Conservation (phyloP, 1,284 basidiomycete genomes). For the Heliocybe sulcata region DNA sequence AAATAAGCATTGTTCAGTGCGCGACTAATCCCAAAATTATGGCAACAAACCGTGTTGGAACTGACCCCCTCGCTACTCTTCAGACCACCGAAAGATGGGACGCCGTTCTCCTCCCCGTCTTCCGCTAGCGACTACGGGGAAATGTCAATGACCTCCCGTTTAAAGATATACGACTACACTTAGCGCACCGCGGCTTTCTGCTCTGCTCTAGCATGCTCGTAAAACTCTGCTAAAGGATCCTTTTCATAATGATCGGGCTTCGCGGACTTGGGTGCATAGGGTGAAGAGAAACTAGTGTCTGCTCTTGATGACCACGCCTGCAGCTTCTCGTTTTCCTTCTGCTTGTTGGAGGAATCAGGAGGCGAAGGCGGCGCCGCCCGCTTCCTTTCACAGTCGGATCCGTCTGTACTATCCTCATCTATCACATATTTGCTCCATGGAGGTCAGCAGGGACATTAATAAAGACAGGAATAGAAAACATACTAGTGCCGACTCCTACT, state of each 20-base stretch:
- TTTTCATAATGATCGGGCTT: constrained; percentile 7
- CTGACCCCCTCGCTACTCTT: too few relatives aligned
- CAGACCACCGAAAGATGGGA: too few relatives aligned
- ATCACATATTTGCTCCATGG: not conserved
- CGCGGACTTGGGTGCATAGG: too few relatives aligned
- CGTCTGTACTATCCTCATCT: not conserved
- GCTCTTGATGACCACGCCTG: not conserved
- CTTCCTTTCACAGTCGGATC: not conserved
- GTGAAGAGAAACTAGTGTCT: not conserved
- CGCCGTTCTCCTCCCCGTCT: constrained; percentile 18
- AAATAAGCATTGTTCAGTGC: too few relatives aligned
- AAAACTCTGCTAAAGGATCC: constrained; percentile 63
- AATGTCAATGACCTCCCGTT: constrained; percentile 10
- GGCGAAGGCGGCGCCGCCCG: not conserved
- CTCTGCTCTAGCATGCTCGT: constrained; percentile 44
- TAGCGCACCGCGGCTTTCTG: constrained; percentile 28
- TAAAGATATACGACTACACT: not conserved
- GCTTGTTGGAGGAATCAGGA: not conserved
- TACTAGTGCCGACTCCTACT: not conserved
- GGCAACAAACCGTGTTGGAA: too few relatives aligned
- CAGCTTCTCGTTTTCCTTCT: not conserved
- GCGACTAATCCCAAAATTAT: too few relatives aligned
- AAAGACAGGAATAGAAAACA: not conserved
- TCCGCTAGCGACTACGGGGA: constrained; percentile 4
- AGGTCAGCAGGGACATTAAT: not conserved